Conservation (phyloP, 257 asterid species). For the Petunia axillaris region DNA sequence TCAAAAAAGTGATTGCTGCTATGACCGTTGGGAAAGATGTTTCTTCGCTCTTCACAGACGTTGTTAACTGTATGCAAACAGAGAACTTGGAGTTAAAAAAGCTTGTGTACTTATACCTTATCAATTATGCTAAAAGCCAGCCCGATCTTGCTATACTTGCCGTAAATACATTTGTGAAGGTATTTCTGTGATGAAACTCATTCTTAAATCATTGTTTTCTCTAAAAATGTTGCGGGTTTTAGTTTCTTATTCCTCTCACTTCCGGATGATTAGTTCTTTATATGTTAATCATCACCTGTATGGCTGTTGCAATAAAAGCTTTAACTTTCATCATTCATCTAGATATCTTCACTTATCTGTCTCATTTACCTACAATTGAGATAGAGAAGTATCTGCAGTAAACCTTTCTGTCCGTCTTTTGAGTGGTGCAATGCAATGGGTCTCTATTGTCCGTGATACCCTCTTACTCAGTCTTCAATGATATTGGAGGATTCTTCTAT, state of each 20-base stretch:
- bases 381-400: neutral
- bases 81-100: slow-evolving; percentile 98
- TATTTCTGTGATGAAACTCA: slow-evolving; percentile 33
- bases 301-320: neutral
- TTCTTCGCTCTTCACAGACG: slow-evolving; percentile 97
- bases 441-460: neutral
- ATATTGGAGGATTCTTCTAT: neutral
- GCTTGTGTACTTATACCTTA: slow-evolving; percentile 94
- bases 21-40: slow-evolving; percentile 99
- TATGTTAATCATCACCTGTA: neutral
- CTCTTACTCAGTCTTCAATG: neutral
- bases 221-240: neutral
- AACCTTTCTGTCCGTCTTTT: neutral
- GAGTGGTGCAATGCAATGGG: slow-evolving; percentile 1
- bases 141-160: slow-evolving; percentile 99
- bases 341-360: neutral
- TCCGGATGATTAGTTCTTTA: neutral
- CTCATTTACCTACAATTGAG: neutral
- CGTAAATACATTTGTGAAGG: slow-evolving; percentile 98
- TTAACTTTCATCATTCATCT: neutral
- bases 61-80: slow-evolving; percentile 98
- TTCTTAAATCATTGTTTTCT: neutral
- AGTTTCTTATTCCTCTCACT: neutral
- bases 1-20: slow-evolving; percentile 97
- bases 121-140: slow-evolving; percentile 98